These are phyloP conservation scores for Aspergillus asperescens DNA, from an alignment of 495 filamentous ascomycete species.

Conservation along the genomic window DNA sequence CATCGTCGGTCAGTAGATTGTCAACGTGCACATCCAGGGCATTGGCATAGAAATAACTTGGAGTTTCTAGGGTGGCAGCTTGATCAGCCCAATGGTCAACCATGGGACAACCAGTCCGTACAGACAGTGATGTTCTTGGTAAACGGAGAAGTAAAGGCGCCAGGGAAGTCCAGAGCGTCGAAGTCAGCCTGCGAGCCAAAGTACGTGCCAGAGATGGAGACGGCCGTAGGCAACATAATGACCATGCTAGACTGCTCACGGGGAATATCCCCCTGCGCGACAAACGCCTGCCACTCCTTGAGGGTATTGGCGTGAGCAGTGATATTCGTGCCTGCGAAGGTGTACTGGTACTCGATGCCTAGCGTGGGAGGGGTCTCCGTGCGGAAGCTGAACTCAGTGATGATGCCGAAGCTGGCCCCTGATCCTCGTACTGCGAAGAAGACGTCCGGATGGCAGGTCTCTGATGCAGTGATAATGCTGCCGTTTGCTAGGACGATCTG, in stretches of 20 bases:
- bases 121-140: slow-evolving; percentile 35
- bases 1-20: slow-evolving; percentile 32
- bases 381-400: slow-evolving; percentile 44
- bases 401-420: slow-evolving; percentile 39
- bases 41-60: slow-evolving; percentile 43
- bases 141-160: slow-evolving; percentile 27
- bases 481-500: slow-evolving; percentile 64
- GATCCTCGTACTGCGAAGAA: slow-evolving; percentile 53
- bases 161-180: slow-evolving; percentile 26
- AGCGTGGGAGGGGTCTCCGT: slow-evolving; percentile 32
- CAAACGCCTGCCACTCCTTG: slow-evolving; percentile 35
- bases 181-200: slow-evolving; percentile 40
- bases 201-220: slow-evolving; percentile 36
- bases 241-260: slow-evolving; percentile 46
- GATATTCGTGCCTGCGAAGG: slow-evolving; percentile 32
- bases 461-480: slow-evolving; percentile 36
- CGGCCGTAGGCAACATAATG: slow-evolving; percentile 23
- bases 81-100: slow-evolving; percentile 44
- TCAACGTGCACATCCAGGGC: slow-evolving; percentile 45
- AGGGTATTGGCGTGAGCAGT: slow-evolving; percentile 28
- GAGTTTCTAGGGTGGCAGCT: slow-evolving; percentile 30
- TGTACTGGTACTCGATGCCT: slow-evolving; percentile 35
- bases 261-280: slow-evolving; percentile 42
- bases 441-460: slow-evolving; percentile 38
- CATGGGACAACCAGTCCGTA: slow-evolving; percentile 53